phyloP scores from a whole-genome alignment of 129 eudicot genomes.

The Smallanthus sonchifolius region DNA sequence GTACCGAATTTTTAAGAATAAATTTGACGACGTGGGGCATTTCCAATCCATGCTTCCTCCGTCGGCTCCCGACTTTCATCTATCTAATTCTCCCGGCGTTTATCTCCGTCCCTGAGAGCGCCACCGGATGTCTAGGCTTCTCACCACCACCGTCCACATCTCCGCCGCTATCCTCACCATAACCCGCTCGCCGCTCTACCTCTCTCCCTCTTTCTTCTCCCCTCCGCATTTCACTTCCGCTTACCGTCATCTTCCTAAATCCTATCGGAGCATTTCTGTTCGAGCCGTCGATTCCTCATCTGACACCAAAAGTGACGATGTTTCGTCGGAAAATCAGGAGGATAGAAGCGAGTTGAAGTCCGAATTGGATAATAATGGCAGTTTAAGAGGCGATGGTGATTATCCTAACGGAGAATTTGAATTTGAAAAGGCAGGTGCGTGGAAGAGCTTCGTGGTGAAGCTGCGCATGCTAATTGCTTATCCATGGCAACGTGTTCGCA shows the following conservation, averaged over 20 bases:
- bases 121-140: conserved; percentile 31
- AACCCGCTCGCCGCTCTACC: conserved; percentile 16
- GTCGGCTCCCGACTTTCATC: background rate
- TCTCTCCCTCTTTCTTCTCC: conserved; percentile 8
- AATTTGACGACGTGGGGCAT: conserved; percentile 22
- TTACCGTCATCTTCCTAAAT: background rate
- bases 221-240: conserved; percentile 11
- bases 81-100: conserved; percentile 14
- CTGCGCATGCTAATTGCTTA: conserved; percentile 64
- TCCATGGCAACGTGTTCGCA: conserved; percentile 90
- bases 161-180: conserved; percentile 30
- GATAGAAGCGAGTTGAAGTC: conserved; percentile 15
- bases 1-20: background rate
- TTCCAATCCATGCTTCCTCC: conserved; percentile 27
- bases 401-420: conserved; percentile 81
- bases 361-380: conserved; percentile 30
- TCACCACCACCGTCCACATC: conserved; percentile 33
- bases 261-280: conserved; percentile 11
- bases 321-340: conserved; percentile 18
- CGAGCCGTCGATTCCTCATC: conserved; percentile 30
- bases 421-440: conserved; percentile 37
- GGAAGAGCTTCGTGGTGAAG: conserved; percentile 71
- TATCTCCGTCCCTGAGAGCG: background rate
- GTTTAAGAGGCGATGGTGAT: conserved; percentile 22
- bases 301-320: conserved; percentile 24